Base-by-base conservation (phyloP, 2,329 filamentous ascomycete genomes). In the Herpomyces periplanetae region DNA sequence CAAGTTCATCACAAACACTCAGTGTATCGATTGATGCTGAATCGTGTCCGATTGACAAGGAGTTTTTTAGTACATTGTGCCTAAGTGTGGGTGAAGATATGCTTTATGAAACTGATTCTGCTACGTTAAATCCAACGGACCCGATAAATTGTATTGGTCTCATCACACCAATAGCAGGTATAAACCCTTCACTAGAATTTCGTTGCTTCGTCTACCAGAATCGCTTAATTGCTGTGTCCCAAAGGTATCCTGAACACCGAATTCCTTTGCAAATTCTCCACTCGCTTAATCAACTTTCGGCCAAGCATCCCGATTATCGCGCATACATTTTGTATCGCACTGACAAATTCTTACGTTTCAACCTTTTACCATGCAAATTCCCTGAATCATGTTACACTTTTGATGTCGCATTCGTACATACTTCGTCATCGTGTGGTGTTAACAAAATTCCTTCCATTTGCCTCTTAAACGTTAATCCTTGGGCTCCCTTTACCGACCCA, bases 391-490 rank as follows among this genome's bases (percentile, higher is more conserved):
- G 61, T 88, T 16, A 91, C 96, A 32, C 51, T 96, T 2, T 73
- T 75, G 30, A 43, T 51, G 31, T 37, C 62, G 1, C 51, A 84
- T 21, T 55, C 66, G 18, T 49, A 54, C 18, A 65, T n/a, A n/a
- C n/a, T n/a, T n/a, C n/a, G n/a, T n/a, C n/a, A n/a, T n/a, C n/a
- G n/a, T n/a, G n/a, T n/a, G n/a, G n/a, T n/a, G n/a, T n/a, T n/a
- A n/a, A n/a, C n/a, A n/a, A n/a, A n/a, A n/a, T n/a, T n/a, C n/a
- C n/a, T n/a, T n/a, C n/a, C n/a, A n/a, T 84, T 2, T 64, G 71
- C 42, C 44, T 96, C 5, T 61, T 96, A 18, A 80, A 96, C 34
- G 64, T 96, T 31, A 91, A 91, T 31, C 69, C 80, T 0, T 96
- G 75, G 68, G 75, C 75, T 1, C 52, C 57, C 16, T 48, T 68